Evolutionary conservation across 805 yeast species (phyloP).

Genomic region (Metschnikowia gelsemii): DNA sequence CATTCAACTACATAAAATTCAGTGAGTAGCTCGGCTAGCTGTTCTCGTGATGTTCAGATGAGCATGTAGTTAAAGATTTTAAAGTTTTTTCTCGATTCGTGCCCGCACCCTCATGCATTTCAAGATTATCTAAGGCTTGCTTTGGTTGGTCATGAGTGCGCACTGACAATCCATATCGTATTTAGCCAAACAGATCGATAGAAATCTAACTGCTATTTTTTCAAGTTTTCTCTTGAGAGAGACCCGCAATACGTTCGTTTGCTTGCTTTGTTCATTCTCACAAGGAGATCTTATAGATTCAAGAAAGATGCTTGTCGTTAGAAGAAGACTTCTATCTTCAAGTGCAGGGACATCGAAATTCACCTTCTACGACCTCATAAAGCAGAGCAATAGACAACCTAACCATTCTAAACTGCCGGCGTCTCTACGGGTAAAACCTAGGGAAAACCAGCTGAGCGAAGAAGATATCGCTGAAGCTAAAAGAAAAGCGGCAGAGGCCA

Average conservation of each 20-base stretch:
- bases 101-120: too few species aligned
- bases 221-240: background rate
- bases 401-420: slow-evolving; percentile 17
- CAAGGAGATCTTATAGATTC: too few species aligned
- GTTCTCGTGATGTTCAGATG: too few species aligned
- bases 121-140: too few species aligned
- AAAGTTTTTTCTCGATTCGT: too few species aligned
- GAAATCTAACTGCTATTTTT: background rate
- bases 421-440: background rate
- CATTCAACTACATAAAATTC: too few species aligned
- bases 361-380: slow-evolving; percentile 38
- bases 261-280: background rate
- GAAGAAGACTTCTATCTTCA: slow-evolving; percentile 3
- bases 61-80: too few species aligned
- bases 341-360: slow-evolving; percentile 17
- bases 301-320: slow-evolving; percentile 2
- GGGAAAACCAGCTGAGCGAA: background rate
- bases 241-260: too few species aligned
- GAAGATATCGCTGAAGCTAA: background rate
- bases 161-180: too few species aligned
- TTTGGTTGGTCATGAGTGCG: too few species aligned
- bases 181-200: background rate
- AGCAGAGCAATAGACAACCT: slow-evolving; percentile 35
- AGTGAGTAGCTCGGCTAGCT: too few species aligned
- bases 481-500: slow-evolving; percentile 40